Percentiles rank a stretch among this genome's conserved stretches.
These are phyloP conservation scores for Candida sanyiensis DNA, from an alignment of 805 yeast species.

Conservation along the genomic window DNA sequence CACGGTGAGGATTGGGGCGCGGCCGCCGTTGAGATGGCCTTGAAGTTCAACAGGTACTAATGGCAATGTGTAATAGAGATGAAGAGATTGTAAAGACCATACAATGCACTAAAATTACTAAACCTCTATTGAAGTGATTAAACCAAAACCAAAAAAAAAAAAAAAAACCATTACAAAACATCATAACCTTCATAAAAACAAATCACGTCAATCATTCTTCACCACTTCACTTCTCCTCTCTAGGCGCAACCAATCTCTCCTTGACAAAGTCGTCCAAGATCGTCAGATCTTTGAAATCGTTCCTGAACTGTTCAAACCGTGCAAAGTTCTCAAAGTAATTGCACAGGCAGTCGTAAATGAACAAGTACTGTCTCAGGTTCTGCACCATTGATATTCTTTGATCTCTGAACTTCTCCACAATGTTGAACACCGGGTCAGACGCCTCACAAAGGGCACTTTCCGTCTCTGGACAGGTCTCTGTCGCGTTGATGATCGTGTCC, in stretches of 20 bases:
- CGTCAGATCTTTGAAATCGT: constrained; percentile 7
- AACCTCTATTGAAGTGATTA: no score
- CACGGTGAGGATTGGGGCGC: constrained; percentile 99
- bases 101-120: no score
- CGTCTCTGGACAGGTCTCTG: no score
- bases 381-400: constrained; percentile 85
- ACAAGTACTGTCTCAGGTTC: constrained; percentile 64
- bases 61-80: no score
- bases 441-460: background rate
- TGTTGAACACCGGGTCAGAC: constrained; percentile 45
- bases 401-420: constrained; percentile 60
- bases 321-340: constrained; percentile 19
- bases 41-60: constrained; percentile 31
- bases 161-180: background rate
- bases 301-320: constrained; percentile 3
- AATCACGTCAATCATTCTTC: no score
- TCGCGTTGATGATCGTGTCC: constrained; percentile 50
- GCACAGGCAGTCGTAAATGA: constrained; percentile 59
- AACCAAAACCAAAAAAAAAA: no score
- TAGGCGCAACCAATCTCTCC: background rate
- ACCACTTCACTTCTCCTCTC: constrained; percentile 1
- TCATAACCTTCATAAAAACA: background rate
- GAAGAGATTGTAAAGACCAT: no score
- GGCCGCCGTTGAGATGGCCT: constrained; percentile 94
- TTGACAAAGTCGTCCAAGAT: constrained; percentile 8